Evolutionary conservation across 176 grass and related monocot genomes (phyloP).

Genomic region (Cocos nucifera): DNA sequence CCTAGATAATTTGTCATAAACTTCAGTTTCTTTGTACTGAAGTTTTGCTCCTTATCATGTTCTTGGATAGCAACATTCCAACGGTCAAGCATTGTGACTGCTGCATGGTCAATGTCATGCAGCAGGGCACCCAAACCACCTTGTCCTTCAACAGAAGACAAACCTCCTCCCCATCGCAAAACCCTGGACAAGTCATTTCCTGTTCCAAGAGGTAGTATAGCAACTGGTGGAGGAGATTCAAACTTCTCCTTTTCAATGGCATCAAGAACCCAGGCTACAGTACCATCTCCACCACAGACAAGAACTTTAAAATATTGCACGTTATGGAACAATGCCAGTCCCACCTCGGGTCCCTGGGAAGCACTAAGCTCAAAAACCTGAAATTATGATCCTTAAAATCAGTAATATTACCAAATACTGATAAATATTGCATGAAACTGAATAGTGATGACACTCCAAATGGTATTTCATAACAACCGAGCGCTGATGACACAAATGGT

Average conservation of each 20-base stretch:
- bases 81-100: conserved; percentile 76
- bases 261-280: conserved; percentile 84
- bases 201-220: conserved; percentile 87
- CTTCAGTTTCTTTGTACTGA: conserved; percentile 53
- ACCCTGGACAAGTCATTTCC: conserved; percentile 82
- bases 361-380: conserved; percentile 84
- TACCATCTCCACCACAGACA: conserved; percentile 95
- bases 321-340: conserved; percentile 54
- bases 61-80: conserved; percentile 76
- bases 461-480: no score
- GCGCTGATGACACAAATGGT: no score
- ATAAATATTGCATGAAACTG: no score
- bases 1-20: conserved; percentile 98
- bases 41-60: conserved; percentile 28
- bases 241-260: conserved; percentile 77
- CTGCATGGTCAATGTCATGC: conserved; percentile 61
- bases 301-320: conserved; percentile 79
- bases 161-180: conserved; percentile 76
- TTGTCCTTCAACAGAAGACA: conserved; percentile 69
- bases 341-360: conserved; percentile 75
- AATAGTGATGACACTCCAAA: no score
- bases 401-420: no score
- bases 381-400: conserved; percentile 15
- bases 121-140: conserved; percentile 65
- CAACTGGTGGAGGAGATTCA: conserved; percentile 84